Base-by-base conservation (phyloP, 2,329 filamentous ascomycete species). In the Penicillium sp. region DNA sequence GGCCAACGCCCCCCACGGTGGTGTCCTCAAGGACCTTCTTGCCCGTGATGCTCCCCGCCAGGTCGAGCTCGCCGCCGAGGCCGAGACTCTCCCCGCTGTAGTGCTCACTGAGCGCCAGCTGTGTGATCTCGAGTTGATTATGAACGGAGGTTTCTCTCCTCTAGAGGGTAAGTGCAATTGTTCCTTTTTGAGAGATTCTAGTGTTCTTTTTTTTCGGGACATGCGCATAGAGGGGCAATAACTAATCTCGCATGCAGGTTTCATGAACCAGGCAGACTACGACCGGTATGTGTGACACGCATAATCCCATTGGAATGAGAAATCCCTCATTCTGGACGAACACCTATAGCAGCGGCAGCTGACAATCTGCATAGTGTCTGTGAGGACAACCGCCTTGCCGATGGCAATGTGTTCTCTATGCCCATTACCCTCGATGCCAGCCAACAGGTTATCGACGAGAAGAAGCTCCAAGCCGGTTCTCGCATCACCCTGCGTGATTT, bases 221-320 rank as follows among this genome's bases (percentile, higher is more conserved):
- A 57, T 35, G 33, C 12, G 30, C 49, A 41, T 31, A 25, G 50
- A 54, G 53, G 55, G 50, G 50, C 41, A 57, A 50, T 63, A 38
- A 51, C 60, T 68, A 57, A 67, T 62, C 52, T 66, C 55, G 12
- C 28, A 41, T 55, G 22, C 69, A 96, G 91, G 92, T 70, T 99
- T 99, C 82, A 88, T 99, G 89, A 96, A 85, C 76, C 87, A 99
- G 82, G 88, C 91, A 78, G 94, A 99, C 78, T 99, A 96, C 82
- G 89, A 96, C 77, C 87, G 89, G 90, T 93, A 84, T 65, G 83
- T 75, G 38, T 57, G 33, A 42, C 52, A 43, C 43, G 30, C 10
- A 33, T 33, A 14, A 31, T 31, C 37, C 10, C 4, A 54, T 56
- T 48, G 46, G 42, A 59, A 55, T 54, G 49, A 53, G 22, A 51